phyloP scores from a whole-genome alignment of 2,329 filamentous ascomycete genomes.

The Nemania sp. region DNA sequence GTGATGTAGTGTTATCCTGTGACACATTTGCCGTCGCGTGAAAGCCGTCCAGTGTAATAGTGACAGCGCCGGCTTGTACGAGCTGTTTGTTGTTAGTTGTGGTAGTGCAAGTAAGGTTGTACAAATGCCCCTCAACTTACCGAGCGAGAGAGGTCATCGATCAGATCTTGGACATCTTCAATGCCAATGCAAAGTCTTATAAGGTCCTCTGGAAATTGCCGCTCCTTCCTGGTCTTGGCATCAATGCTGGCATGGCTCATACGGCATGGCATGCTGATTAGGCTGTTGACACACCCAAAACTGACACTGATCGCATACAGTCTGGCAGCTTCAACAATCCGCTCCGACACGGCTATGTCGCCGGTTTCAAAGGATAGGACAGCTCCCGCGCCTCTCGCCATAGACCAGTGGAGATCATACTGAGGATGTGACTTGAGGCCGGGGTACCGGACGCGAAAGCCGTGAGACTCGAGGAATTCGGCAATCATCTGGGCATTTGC shows the following conservation, averaged over 20 bases:
- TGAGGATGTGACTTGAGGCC: constrained; percentile 94
- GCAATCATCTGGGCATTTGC: constrained; percentile 88
- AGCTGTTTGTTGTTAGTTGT: constrained; percentile 58
- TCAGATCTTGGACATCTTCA: constrained; percentile 87
- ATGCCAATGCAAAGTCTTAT: constrained; percentile 96
- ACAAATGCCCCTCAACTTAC: constrained; percentile 59
- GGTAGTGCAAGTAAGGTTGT: neutral
- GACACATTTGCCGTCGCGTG: constrained; percentile 55
- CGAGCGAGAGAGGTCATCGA: constrained; percentile 89
- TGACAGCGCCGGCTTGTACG: constrained; percentile 92
- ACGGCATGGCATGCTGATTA: constrained; percentile 99
- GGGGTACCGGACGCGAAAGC: constrained; percentile 94
- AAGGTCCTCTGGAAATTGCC: constrained; percentile 94
- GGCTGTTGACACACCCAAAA: constrained; percentile 96
- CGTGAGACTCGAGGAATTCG: constrained; percentile 85
- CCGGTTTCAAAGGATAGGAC: constrained; percentile 97
- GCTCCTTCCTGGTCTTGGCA: constrained; percentile 85
- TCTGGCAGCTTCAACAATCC: constrained; percentile 90
- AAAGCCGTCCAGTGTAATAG: constrained; percentile 81
- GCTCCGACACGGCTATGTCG: constrained; percentile 78
- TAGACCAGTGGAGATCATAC: constrained; percentile 93
- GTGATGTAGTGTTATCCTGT: constrained; percentile 25
- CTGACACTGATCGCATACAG: constrained; percentile 96
- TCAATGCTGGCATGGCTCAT: constrained; percentile 99
- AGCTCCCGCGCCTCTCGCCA: constrained; percentile 91